These are phyloP conservation scores for Sporothrix pseudoabietina DNA, from an alignment of 2,329 filamentous ascomycete genomes.

Conservation along the genomic window DNA sequence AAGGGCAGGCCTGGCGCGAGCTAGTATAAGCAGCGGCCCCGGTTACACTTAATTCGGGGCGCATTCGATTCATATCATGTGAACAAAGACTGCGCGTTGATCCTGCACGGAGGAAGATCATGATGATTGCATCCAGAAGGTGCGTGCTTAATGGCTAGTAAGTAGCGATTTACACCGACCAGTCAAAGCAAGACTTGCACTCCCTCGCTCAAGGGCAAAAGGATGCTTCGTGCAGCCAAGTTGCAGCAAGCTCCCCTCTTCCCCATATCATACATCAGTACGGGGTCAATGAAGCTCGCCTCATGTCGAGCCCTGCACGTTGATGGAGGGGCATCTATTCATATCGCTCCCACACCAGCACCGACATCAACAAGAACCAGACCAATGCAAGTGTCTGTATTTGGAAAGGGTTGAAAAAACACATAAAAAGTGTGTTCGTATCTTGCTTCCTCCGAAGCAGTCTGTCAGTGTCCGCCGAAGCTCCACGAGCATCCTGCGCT, in stretches of 20 bases:
- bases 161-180: not conserved
- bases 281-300: not conserved
- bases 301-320: conserved; percentile 19
- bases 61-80: conserved; percentile 28
- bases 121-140: not conserved
- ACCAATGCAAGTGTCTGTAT: conserved; percentile 1
- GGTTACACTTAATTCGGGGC: conserved; percentile 24
- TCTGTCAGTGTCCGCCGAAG: not conserved
- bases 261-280: not conserved
- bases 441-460: not conserved
- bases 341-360: not conserved
- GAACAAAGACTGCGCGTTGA: conserved; percentile 12
- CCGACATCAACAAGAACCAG: not conserved
- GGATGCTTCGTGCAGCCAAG: not conserved
- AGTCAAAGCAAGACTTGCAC: not conserved
- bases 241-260: not conserved
- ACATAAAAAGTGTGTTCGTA: not conserved
- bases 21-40: conserved; percentile 16
- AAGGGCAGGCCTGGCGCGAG: not conserved
- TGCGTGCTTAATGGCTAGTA: not conserved
- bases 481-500: not conserved
- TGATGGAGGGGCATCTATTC: not conserved
- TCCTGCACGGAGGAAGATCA: conserved; percentile 4
- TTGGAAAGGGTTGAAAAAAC: not conserved
- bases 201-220: not conserved